phyloP scores from a whole-genome alignment of 768 basidiomycete genomes.

The Porpolomopsis calyptriformis region DNA sequence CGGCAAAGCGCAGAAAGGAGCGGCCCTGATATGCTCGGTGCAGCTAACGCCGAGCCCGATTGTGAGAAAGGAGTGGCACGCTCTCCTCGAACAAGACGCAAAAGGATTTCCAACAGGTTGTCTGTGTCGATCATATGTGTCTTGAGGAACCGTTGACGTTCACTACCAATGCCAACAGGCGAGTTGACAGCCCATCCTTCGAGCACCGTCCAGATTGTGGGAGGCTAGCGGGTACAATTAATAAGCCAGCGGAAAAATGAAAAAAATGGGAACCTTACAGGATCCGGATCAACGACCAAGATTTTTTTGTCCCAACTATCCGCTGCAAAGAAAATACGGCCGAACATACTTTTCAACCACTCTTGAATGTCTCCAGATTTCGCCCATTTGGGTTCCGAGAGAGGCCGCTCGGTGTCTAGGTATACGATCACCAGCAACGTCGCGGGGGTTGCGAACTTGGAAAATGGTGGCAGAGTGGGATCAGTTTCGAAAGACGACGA shows the following conservation, averaged over 20 bases:
- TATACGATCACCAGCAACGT: conserved; percentile 60
- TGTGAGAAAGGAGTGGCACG: conserved; percentile 65
- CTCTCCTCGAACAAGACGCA: conserved; percentile 86
- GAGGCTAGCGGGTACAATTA: conserved; percentile 44
- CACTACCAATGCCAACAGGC: conserved; percentile 57
- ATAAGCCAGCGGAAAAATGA: conserved; percentile 2
- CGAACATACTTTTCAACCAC: conserved; percentile 84
- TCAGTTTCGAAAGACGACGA: conserved; percentile 39
- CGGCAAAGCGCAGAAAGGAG: conserved; percentile 58
- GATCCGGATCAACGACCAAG: conserved; percentile 86
- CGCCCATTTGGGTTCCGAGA: conserved; percentile 96
- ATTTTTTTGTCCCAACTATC: conserved; percentile 92
- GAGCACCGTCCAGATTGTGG: conserved; percentile 83
- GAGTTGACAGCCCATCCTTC: conserved; percentile 87
- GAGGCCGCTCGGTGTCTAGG: conserved; percentile 77
- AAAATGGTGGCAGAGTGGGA: conserved; percentile 64
- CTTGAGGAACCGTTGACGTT: conserved; percentile 80
- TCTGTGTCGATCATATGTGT: conserved; percentile 80
- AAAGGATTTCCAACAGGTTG: conserved; percentile 85
- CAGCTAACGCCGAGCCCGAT: conserved; percentile 47
- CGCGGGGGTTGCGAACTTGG: conserved; percentile 39
- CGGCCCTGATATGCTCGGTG: conserved; percentile 56
- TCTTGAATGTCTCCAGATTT: conserved; percentile 90
- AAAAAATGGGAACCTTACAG: conserved; percentile 42
- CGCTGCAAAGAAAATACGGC: conserved; percentile 77